Conservation (phyloP, 2,329 filamentous ascomycete species). For the Fragosphaeria purpurea region DNA sequence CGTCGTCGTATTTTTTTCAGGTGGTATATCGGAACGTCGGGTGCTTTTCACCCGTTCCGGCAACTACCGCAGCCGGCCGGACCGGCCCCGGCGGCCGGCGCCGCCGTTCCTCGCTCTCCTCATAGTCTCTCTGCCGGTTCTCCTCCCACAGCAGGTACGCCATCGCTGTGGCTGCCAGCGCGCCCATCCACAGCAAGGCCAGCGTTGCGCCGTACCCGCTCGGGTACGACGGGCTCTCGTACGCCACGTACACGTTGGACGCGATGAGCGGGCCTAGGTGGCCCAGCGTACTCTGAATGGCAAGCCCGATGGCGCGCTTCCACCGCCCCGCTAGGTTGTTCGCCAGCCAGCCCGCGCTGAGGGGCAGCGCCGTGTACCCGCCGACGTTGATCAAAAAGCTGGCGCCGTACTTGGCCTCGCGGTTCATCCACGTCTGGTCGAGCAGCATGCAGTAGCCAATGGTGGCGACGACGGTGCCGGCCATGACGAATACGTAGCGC, state of each 20-base stretch:
- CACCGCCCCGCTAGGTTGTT: conserved; percentile 49
- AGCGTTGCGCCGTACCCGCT: conserved; percentile 40
- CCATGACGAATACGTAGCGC: conserved; percentile 30
- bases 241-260: conserved; percentile 34
- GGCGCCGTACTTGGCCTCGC: conserved; percentile 41
- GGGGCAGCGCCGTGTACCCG: conserved; percentile 41
- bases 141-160: conserved; percentile 22
- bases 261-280: conserved; percentile 41
- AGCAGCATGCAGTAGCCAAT: conserved; percentile 48
- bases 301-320: conserved; percentile 43
- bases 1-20: background rate
- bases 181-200: conserved; percentile 34
- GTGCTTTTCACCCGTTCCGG: conserved; percentile 28
- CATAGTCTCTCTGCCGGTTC: conserved; percentile 24
- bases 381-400: conserved; percentile 44
- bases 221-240: conserved; percentile 37
- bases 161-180: conserved; percentile 23
- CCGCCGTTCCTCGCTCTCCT: conserved; percentile 21
- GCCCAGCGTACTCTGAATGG: conserved; percentile 40
- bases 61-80: conserved; percentile 14
- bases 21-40: conserved; percentile 14
- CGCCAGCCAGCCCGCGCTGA: conserved; percentile 45
- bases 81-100: too few species aligned
- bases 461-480: conserved; percentile 37
- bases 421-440: conserved; percentile 32